Evolutionary conservation across 805 yeast species (phyloP), one percentile per base, ranked within the genome.

Genomic region (Wickerhamiella allomyrinae): DNA sequence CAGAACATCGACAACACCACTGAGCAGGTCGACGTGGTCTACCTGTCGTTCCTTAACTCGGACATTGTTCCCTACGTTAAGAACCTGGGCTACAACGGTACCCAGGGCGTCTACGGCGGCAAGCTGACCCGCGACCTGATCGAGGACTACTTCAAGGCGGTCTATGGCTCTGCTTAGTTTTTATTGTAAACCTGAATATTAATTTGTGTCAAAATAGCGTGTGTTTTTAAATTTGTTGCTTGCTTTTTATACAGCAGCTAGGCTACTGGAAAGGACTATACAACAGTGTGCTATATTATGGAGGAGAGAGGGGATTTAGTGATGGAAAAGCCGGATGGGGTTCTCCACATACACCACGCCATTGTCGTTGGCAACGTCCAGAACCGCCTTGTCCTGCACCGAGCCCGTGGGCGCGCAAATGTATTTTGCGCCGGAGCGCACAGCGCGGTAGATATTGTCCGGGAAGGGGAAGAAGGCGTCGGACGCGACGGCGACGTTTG

Each of bases 391-490:
- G 67, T 91, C 99, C 85, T 85, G 89, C 49, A 91, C 95, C 17
- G 95, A 85, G 45, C 99, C 99, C 40, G 93, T 76, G 45, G 99
- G 94, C 41, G 99, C 98, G 57, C 95, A 93, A 60, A 91, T 73
- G 68, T 70, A 91, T 65, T 84, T 85, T 55, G 87, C 99, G 62
- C 99, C 99, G 15, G 94, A 80, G 71, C 83, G 77, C 41, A 78
- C 95, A 50, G 97, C 97, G 65, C 99, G 78, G 76, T 89, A 86
- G 54, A 91, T 95, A 60, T 91, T 91, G 66, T 91, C 99, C 52
- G 97, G 91, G 91, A 91, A 91, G 67, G 99, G 99, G 94, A 91
- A 91, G 77, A 91, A 91, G 22, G 99, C 99, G 62, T 91, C 99
- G 3, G 96, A 86, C 14, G 95, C 80, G 54, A 87, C 71, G 10